Evolutionary conservation across 192 early-diverging fungal genomes (phyloP).

Genomic region (Backusella morwellensis): DNA sequence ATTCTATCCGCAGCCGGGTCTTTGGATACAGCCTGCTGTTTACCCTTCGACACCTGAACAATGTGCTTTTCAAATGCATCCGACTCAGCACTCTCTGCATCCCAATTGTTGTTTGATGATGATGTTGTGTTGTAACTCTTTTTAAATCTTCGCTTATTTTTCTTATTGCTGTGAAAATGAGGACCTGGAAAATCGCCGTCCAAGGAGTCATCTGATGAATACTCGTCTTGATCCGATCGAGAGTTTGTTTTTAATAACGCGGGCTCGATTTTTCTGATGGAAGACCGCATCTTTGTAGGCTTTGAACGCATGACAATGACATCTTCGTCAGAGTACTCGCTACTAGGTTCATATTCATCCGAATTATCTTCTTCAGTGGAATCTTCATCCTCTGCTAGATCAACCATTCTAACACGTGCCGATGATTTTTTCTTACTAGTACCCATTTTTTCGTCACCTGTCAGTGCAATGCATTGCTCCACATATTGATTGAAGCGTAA

Average conservation of each 20-base stretch:
- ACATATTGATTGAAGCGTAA: constrained; percentile 59
- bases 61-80: constrained; percentile 9
- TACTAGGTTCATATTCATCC: constrained; percentile 4
- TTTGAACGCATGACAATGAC: background rate
- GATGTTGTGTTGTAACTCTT: background rate
- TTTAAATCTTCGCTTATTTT: background rate
- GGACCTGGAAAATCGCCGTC: background rate
- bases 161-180: background rate
- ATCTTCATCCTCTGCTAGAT: background rate
- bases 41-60: background rate
- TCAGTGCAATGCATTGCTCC: constrained; percentile 53
- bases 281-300: background rate
- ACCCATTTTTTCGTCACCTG: constrained; percentile 25
- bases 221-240: background rate
- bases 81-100: constrained; percentile 6
- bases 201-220: background rate
- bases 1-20: constrained; percentile 7
- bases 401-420: background rate
- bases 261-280: constrained; percentile 17
- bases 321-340: background rate
- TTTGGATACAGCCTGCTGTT: background rate
- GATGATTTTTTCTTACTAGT: background rate
- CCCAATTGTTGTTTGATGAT: background rate
- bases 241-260: constrained; percentile 8
- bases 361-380: background rate